Conservation (phyloP, 2,329 filamentous ascomycete species). For the Simplicillium aogashimaense region DNA sequence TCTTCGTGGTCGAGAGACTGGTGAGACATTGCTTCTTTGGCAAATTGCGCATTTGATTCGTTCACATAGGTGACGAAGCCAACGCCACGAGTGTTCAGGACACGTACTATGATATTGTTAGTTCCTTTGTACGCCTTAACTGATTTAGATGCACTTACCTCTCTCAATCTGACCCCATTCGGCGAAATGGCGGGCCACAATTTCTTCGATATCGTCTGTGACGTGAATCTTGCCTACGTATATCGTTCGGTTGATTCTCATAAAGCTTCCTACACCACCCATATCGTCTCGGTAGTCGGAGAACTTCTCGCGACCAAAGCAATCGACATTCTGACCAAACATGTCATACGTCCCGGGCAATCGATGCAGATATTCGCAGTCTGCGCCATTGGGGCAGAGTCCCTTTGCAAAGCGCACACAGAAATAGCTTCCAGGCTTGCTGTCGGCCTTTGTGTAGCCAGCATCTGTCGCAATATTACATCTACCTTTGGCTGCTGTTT, state of each 20-base stretch:
- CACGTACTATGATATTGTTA: conserved; percentile 42
- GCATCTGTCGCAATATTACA: conserved; percentile 77
- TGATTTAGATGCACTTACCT: conserved; percentile 26
- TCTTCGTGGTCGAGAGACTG: conserved; percentile 87
- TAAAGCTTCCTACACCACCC: conserved; percentile 91
- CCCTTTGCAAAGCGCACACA: conserved; percentile 88
- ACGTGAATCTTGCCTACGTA: conserved; percentile 94
- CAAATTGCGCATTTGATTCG: conserved; percentile 82
- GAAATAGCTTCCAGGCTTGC: conserved; percentile 73
- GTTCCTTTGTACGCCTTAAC: background rate
- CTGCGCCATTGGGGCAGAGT: conserved; percentile 72
- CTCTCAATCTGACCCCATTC: conserved; percentile 95
- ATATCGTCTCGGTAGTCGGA: conserved; percentile 93
- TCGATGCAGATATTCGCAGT: conserved; percentile 90
- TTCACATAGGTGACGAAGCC: conserved; percentile 93
- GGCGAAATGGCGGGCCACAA: conserved; percentile 87
- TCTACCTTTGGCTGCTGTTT: conserved; percentile 72
- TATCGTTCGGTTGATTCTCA: conserved; percentile 86
- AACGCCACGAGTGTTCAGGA: conserved; percentile 81
- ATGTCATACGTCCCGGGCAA: conserved; percentile 79
- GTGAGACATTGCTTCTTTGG: conserved; percentile 92
- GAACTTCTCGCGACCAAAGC: conserved; percentile 81
- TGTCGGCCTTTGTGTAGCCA: conserved; percentile 71
- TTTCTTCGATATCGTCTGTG: conserved; percentile 92
- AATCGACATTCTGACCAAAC: conserved; percentile 90